Evolutionary conservation across 1,139 yeast genomes (phyloP).

Genomic region (Protomyces macrosporus): DNA sequence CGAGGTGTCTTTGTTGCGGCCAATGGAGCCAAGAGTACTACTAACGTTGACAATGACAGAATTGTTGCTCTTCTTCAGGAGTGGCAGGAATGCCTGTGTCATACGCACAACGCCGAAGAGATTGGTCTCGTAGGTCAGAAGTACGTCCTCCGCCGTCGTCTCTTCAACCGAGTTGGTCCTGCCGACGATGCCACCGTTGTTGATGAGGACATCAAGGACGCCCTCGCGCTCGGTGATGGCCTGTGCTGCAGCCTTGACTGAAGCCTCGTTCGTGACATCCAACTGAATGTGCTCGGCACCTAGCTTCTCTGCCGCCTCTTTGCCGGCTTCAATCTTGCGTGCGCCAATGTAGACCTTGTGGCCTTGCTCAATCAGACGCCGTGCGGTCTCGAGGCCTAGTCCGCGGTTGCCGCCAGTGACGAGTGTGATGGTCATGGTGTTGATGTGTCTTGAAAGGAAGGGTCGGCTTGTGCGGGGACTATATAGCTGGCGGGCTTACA

Average conservation of each 20-base stretch:
- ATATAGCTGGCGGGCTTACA: too few species aligned
- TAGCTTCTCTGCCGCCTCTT: not conserved
- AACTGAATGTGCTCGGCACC: slow-evolving; percentile 11
- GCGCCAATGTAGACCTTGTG: not conserved
- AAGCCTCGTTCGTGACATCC: slow-evolving; percentile 31
- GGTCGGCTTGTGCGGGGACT: too few species aligned
- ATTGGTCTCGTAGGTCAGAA: not conserved
- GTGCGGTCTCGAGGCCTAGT: not conserved
- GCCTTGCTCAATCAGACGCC: not conserved
- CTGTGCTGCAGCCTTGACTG: slow-evolving; percentile 24
- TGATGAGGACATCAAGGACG: slow-evolving; percentile 30
- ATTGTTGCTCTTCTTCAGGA: not conserved
- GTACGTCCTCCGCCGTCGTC: not conserved
- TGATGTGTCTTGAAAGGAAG: too few species aligned
- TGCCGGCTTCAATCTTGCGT: not conserved
- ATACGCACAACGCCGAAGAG: not conserved
- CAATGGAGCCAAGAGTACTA: not conserved
- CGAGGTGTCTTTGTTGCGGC: not conserved
- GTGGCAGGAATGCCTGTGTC: not conserved
- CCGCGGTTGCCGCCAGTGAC: not conserved
- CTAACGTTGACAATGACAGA: not conserved
- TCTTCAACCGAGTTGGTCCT: not conserved
- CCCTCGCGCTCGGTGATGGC: slow-evolving; percentile 29
- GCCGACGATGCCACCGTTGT: slow-evolving; percentile 32
- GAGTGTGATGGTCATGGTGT: not conserved